Percentiles rank a stretch among this genome's conserved stretches.
phyloP scores from a whole-genome alignment of 768 basidiomycete species.

The Tricholoma sp. region DNA sequence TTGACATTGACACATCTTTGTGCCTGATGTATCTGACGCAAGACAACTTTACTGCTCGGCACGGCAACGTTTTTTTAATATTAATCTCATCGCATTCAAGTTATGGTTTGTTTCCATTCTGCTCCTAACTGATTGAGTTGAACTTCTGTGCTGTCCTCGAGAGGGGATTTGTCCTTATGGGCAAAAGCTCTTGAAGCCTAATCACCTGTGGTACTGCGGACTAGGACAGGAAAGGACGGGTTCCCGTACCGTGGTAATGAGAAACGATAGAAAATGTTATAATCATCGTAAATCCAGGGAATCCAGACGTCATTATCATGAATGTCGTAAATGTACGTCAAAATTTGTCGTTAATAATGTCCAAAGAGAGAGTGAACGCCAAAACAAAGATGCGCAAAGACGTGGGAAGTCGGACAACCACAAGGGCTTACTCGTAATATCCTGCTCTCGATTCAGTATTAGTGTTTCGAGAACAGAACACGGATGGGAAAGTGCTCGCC shows the following conservation, averaged over 20 bases:
- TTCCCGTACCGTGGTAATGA: conserved; percentile 2
- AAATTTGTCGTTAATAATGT: conserved; percentile 24
- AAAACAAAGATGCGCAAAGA: conserved; percentile 22
- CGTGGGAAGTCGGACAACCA: conserved; percentile 18
- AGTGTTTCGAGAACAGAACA: conserved; percentile 16
- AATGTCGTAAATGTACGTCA: conserved; percentile 29
- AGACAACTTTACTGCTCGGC: conserved; percentile 20
- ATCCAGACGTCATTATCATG: conserved; percentile 16
- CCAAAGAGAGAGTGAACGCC: conserved; percentile 23
- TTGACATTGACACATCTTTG: conserved; percentile 1
- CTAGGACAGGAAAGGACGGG: background rate
- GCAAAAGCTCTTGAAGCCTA: background rate
- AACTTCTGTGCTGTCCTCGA: conserved; percentile 6
- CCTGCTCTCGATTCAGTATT: conserved; percentile 29
- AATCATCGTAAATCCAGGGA: conserved; percentile 22
- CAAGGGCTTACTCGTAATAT: conserved; percentile 44
- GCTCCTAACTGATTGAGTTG: conserved; percentile 16
- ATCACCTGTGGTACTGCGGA: conserved; percentile 4
- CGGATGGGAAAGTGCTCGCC: conserved; percentile 39
- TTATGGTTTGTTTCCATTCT: conserved; percentile 2
- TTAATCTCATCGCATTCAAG: background rate
- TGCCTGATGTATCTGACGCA: conserved; percentile 19
- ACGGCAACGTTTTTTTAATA: conserved; percentile 45
- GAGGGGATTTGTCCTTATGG: conserved; percentile 11
- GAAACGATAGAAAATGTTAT: conserved; percentile 12